Evolutionary conservation across 164 flowering plant species (phyloP).

Genomic region (Nymphaea thermarum): DNA sequence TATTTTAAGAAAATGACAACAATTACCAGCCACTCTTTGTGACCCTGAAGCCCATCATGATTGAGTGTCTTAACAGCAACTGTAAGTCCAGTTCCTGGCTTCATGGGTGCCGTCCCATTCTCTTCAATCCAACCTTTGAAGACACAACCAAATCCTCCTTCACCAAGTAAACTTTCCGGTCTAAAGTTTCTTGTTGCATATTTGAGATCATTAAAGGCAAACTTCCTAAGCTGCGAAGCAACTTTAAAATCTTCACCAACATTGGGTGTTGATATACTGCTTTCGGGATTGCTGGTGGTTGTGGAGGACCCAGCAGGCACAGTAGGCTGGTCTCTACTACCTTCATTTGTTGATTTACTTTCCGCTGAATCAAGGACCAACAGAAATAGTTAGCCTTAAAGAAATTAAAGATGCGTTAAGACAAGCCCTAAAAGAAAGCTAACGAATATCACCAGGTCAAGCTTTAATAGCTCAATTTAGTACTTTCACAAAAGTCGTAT

Average conservation of each 20-base stretch:
- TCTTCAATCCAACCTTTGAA: constrained; percentile 98
- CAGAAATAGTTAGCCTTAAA: background rate
- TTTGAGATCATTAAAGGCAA: constrained; percentile 76
- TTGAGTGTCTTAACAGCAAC: constrained; percentile 96
- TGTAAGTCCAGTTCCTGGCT: constrained; percentile 93
- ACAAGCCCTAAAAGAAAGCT: too few relatives aligned
- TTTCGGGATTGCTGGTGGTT: constrained; percentile 63
- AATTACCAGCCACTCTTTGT: constrained; percentile 94
- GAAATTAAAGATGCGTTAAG: too few relatives aligned
- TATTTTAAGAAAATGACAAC: background rate
- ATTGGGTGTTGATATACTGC: constrained; percentile 63
- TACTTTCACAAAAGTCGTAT: too few relatives aligned
- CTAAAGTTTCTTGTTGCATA: constrained; percentile 82
- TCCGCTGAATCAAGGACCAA: constrained; percentile 19
- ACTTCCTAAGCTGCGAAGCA: constrained; percentile 67
- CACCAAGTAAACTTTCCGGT: constrained; percentile 93
- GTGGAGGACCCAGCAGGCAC: constrained; percentile 51
- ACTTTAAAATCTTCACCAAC: constrained; percentile 74
- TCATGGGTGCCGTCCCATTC: constrained; percentile 90
- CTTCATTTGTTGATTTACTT: constrained; percentile 53
- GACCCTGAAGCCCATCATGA: constrained; percentile 97
- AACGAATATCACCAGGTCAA: too few relatives aligned
- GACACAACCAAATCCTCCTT: constrained; percentile 95
- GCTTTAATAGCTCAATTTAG: too few relatives aligned
- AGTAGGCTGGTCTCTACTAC: constrained; percentile 52